Evolutionary conservation across 75 land plant species (phyloP).

Genomic region (Azolla pinnata): DNA sequence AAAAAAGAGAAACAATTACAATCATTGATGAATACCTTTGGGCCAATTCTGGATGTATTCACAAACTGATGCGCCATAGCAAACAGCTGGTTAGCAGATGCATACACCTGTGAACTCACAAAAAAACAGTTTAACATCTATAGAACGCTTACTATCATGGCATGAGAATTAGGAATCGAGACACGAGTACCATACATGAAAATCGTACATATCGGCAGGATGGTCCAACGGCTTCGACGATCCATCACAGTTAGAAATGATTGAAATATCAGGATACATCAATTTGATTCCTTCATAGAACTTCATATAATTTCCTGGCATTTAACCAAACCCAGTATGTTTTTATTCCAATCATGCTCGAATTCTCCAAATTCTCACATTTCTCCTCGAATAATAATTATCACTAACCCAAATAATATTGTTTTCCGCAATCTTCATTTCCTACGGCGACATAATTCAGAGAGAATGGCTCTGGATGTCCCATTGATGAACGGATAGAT

Average conservation of each 20-base stretch:
- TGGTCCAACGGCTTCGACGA: conserved; percentile 60
- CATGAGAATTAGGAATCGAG: neutral
- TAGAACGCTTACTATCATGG: too few relatives aligned
- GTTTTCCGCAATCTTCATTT: conserved; percentile 85
- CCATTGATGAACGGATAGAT: conserved; percentile 76
- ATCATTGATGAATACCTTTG: conserved; percentile 74
- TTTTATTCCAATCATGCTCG: too few relatives aligned
- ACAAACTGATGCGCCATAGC: conserved; percentile 63
- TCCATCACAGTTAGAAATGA: conserved; percentile 90
- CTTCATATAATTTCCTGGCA: conserved; percentile 80
- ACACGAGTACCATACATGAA: conserved; percentile 46
- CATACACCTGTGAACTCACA: conserved; percentile 38
- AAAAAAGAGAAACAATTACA: too few relatives aligned
- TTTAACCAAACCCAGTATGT: too few relatives aligned
- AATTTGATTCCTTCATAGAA: conserved; percentile 67
- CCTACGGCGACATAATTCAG: conserved; percentile 72
- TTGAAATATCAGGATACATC: conserved; percentile 74
- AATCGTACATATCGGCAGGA: conserved; percentile 91
- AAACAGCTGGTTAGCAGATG: conserved; percentile 51
- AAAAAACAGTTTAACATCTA: neutral
- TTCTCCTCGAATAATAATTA: neutral
- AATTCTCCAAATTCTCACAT: too few relatives aligned
- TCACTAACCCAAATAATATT: conserved; percentile 47
- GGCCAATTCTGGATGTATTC: conserved; percentile 51
- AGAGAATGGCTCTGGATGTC: conserved; percentile 81